Evolutionary conservation across 495 filamentous ascomycete species (phyloP), one percentile per base, ranked within the genome.

Genomic region (Rhypophila decipiens): DNA sequence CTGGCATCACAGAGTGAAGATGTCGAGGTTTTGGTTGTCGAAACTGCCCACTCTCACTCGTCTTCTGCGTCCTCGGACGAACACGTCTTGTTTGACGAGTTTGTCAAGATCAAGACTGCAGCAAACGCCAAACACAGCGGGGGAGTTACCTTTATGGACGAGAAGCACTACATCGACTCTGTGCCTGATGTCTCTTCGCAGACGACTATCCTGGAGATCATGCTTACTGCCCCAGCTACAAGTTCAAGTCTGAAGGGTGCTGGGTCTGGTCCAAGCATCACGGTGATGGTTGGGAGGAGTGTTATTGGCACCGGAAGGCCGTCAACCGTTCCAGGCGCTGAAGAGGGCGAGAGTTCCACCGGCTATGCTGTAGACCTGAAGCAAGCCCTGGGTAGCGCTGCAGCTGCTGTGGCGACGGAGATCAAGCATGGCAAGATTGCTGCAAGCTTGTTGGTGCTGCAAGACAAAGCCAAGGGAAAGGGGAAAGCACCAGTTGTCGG

Each of bases 1-100:
- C 70, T 95, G 27, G 27, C 27, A 2, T 82, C 80, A 1, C 74
- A 79, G 53, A 88, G 86, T 50, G 72, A 77, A 17, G 35, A 38
- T 15, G 35, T 18, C 35, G 9, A 38, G 35, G 35, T 38, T 38
- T 5, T 15, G 5, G 35, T 38, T 9, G 35, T 38, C 35, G 35
- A 38, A 17, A 17, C 5, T 13, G 7, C 27, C 13, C 7, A 31
- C 13, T 7, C 27, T 7, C 27, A 31, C 13, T 13, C 7, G 7
- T 7, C 7, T 7, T 7, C 13, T 31, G 27, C 27, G 27, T 7
- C 7, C 7, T 7, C 7, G 27, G 27, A 31, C 13, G 7, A 31
- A 7, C 27, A 31, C 27, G 13, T 7, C 7, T 31, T 7, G 7
- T 31, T 31, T 31, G 27, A 31, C 27, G 27, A 31, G 27, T 31